Percentiles rank a stretch among this genome's conserved stretches.
phyloP scores from a whole-genome alignment of 1,284 basidiomycete genomes.

The Microbotryum violaceum region DNA sequence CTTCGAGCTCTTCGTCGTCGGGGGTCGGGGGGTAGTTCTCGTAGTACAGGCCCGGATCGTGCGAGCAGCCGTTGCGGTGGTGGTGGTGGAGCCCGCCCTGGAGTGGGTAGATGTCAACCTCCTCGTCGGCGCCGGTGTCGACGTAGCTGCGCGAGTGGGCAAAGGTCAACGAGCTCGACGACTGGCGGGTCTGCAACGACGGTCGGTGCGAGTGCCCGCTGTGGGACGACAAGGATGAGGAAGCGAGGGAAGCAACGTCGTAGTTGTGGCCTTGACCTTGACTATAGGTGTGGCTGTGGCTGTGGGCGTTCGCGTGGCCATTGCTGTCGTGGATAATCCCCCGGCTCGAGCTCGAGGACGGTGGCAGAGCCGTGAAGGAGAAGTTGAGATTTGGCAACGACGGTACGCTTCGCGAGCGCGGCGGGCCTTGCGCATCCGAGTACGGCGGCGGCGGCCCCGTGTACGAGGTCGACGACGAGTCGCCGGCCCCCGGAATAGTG shows the following conservation, averaged over 20 bases:
- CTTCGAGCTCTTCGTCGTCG: too few relatives aligned
- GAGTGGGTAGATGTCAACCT: too few relatives aligned
- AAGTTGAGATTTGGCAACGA: constrained; percentile 8
- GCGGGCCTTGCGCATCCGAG: constrained; percentile 1
- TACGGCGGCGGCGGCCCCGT: constrained; percentile 15
- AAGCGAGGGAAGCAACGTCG: neutral
- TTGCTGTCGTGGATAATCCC: neutral
- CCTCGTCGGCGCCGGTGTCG: too few relatives aligned
- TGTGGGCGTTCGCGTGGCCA: neutral
- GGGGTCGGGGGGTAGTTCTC: too few relatives aligned
- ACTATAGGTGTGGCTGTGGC: neutral
- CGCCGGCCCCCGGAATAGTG: neutral
- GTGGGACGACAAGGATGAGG: neutral
- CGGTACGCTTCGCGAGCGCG: constrained; percentile 17
- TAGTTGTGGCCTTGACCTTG: neutral
- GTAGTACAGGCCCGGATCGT: too few relatives aligned
- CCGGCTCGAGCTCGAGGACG: neutral
- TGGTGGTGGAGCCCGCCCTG: too few relatives aligned
- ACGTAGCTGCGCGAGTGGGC: too few relatives aligned
- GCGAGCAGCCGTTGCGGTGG: too few relatives aligned
- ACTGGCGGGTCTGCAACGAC: neutral
- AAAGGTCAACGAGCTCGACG: too few relatives aligned
- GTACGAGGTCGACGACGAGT: constrained; percentile 1
- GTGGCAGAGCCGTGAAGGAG: constrained; percentile 3
- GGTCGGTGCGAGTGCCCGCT: neutral